Conservation (phyloP, 306 rosid genomes). For the Hylodesmum podocarpum region DNA sequence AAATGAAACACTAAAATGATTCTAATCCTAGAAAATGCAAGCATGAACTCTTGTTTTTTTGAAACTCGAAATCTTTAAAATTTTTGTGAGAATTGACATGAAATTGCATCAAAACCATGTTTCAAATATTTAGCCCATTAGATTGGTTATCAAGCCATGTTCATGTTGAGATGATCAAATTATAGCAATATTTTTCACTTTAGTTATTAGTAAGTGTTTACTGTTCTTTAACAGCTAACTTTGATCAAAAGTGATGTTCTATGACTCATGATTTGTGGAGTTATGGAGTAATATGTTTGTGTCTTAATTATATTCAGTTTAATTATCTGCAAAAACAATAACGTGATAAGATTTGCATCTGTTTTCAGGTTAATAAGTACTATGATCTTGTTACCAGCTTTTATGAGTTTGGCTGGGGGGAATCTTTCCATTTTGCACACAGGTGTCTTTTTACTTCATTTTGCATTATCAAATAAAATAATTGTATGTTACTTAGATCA, state of each 20-base stretch:
- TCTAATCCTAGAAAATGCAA: too few species aligned
- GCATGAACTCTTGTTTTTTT: too few species aligned
- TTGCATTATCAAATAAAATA: neutral
- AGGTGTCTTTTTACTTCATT: conserved; percentile 45
- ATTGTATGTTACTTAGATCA: neutral
- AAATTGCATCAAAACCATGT: too few species aligned
- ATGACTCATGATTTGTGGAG: neutral
- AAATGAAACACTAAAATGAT: too few species aligned
- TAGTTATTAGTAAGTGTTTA: neutral
- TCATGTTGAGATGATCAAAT: neutral
- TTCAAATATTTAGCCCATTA: neutral
- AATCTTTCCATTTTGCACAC: conserved; percentile 92
- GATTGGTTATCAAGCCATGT: neutral
- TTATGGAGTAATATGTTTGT: neutral
- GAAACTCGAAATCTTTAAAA: too few species aligned
- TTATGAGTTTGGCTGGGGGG: conserved; percentile 98
- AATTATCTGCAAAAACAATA: neutral
- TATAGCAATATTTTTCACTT: too few species aligned
- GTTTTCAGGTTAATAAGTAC: conserved; percentile 82
- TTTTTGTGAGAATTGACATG: too few species aligned
- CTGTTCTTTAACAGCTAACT: neutral
- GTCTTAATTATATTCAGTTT: neutral
- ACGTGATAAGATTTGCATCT: neutral
- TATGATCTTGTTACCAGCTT: conserved; percentile 90
- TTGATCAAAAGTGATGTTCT: neutral